Base-by-base conservation (phyloP, 192 early-diverging fungal genomes). In the Podila epigama region DNA sequence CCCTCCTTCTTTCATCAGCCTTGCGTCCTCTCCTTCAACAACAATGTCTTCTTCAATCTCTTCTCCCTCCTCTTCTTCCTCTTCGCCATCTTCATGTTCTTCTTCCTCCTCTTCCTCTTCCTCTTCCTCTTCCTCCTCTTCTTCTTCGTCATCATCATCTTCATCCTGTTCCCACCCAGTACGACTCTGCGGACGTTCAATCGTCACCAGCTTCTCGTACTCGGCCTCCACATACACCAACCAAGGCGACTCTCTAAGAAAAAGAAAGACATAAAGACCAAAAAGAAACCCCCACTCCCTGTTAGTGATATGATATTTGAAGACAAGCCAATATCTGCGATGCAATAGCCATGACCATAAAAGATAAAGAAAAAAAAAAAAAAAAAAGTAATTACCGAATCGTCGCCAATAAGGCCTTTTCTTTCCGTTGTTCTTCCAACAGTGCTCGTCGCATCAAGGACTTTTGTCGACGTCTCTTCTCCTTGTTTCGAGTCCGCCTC, bases 191-290 rank as follows among this genome's bases (percentile, higher is more conserved):
- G 71, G 71, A 6, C 62, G 51, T 59, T 75, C 71, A 20, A 62
- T 75, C 28, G 71, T 67, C 15, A 75, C 64, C 40, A 75, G 44
- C 27, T 75, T 75, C 36, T 75, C 71, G 50, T 75, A 75, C 31
- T 75, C 71, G 4, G 64, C 53, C 11, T 75, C 71, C 12, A 75
- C 71, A 51, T 75, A 75, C 3, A 63, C 65, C 18, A 75, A 61
- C 71, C 71, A 75, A 3, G 71, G 71, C 34, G 71, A 75, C 18
- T 75, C 71, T 7, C 71, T 75, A 58, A 25, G 27, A 18, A 51
- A 56, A 18, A 31, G 11, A 57, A 57, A 34, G 25, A n/a, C 18
- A 6, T 20, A 13, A 51, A 44, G 41, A 2, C 40, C n/a, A 35
- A n/a, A 20, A 11, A 22, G 31, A 0, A 27, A 20, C 7, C 1